phyloP scores from a whole-genome alignment of 306 rosid genomes.

The Prinsepia uniflora region DNA sequence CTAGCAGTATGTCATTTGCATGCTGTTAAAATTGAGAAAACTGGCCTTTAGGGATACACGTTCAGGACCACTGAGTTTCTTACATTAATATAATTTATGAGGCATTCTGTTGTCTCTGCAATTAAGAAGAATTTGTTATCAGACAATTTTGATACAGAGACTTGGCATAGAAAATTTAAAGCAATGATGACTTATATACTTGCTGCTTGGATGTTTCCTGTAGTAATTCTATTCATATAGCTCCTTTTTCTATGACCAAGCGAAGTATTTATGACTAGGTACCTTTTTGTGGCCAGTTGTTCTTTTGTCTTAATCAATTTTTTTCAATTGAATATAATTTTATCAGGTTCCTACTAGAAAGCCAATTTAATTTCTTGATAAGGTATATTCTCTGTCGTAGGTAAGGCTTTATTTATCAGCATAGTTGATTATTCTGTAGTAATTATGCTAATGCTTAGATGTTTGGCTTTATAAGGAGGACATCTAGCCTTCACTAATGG shows the following conservation, averaged over 20 bases:
- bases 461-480: conserved; percentile 17
- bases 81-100: neutral
- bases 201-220: neutral
- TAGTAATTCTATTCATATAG: neutral
- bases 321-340: neutral
- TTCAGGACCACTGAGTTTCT: neutral
- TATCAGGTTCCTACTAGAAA: neutral
- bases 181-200: neutral
- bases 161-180: neutral
- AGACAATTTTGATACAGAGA: neutral
- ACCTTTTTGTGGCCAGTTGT: neutral
- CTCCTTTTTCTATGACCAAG: neutral
- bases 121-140: neutral
- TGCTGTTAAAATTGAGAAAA: neutral
- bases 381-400: neutral
- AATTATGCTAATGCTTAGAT: conserved; percentile 10
- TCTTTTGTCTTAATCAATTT: neutral
- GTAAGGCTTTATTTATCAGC: neutral
- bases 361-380: neutral
- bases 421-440: conserved; percentile 15
- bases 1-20: neutral
- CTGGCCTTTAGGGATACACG: neutral
- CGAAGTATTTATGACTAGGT: neutral
- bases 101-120: neutral
- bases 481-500: neutral